phyloP scores from a whole-genome alignment of 2,329 filamentous ascomycete species.

The Akanthomyces muscarius region DNA sequence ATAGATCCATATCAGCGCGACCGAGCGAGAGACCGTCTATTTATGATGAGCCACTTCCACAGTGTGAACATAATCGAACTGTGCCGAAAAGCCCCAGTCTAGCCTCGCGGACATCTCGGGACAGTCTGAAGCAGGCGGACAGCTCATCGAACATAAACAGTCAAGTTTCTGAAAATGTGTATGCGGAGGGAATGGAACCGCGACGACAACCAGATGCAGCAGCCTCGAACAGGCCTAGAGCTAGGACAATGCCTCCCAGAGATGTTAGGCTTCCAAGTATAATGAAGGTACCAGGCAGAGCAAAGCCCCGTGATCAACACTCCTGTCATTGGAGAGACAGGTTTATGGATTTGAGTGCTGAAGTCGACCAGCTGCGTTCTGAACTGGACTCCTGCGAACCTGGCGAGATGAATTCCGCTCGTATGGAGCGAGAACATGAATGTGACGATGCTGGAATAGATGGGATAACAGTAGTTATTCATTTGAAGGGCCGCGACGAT shows the following conservation, averaged over 20 bases:
- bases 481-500: slow-evolving; percentile 46
- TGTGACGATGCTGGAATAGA: slow-evolving; percentile 41
- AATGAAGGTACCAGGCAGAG: slow-evolving; percentile 6
- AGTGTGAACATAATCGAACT: background rate
- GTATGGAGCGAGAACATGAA: slow-evolving; percentile 17
- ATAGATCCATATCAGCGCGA: slow-evolving; percentile 12
- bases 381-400: slow-evolving; percentile 30
- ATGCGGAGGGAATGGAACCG: background rate
- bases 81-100: slow-evolving; percentile 4
- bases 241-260: background rate
- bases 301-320: slow-evolving; percentile 24
- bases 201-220: background rate
- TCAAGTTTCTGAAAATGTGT: background rate
- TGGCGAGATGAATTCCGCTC: slow-evolving; percentile 7
- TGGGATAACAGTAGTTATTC: slow-evolving; percentile 49
- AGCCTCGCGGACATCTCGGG: background rate
- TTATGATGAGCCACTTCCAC: slow-evolving; percentile 3
- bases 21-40: slow-evolving; percentile 10
- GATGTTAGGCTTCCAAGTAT: slow-evolving; percentile 13
- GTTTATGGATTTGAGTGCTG: slow-evolving; percentile 38
- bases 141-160: background rate
- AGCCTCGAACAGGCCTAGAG: background rate
- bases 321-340: slow-evolving; percentile 40
- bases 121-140: slow-evolving; percentile 1
- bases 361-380: slow-evolving; percentile 39